Conservation (phyloP, 495 filamentous ascomycete genomes). For the Aspergillus olivimuriae region DNA sequence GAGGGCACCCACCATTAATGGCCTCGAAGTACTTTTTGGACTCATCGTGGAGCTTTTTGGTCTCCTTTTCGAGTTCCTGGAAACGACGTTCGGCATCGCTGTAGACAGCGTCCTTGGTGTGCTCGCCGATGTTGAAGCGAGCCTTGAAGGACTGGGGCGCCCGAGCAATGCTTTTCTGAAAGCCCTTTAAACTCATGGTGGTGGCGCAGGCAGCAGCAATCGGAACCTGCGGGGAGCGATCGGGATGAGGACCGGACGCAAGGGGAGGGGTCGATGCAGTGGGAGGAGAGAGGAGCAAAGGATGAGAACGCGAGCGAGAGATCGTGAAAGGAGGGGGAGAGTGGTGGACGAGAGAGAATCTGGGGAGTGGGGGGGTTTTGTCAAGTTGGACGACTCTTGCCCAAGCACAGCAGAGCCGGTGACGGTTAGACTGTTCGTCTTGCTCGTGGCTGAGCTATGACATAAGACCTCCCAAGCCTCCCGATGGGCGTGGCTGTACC, state of each 20-base stretch:
- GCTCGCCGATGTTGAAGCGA: slow-evolving; percentile 88
- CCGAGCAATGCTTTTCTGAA: slow-evolving; percentile 80
- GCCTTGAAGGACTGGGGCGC: slow-evolving; percentile 87
- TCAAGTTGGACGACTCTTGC: neutral
- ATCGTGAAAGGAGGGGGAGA: slow-evolving; percentile 4
- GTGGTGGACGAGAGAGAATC: slow-evolving; percentile 9
- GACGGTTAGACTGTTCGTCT: slow-evolving; percentile 21
- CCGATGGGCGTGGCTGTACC: neutral
- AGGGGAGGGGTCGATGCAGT: neutral
- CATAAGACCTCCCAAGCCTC: slow-evolving; percentile 22
- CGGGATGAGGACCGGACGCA: neutral
- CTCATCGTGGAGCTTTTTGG: slow-evolving; percentile 92
- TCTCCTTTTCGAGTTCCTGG: slow-evolving; percentile 88
- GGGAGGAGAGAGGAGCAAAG: slow-evolving; percentile 4
- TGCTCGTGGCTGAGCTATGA: slow-evolving; percentile 28
- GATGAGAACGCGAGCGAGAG: neutral
- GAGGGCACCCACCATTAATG: slow-evolving; percentile 64
- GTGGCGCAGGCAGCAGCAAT: slow-evolving; percentile 2
- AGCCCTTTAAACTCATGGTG: slow-evolving; percentile 92
- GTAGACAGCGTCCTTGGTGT: slow-evolving; percentile 91
- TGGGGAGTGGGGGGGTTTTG: slow-evolving; percentile 6
- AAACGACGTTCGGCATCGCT: slow-evolving; percentile 92
- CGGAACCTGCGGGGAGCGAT: neutral
- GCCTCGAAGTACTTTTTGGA: slow-evolving; percentile 92
- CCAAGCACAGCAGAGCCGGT: slow-evolving; percentile 12